These are phyloP conservation scores for Cadophora sp. DNA, from an alignment of 2,329 filamentous ascomycete species.

Conservation along the genomic window DNA sequence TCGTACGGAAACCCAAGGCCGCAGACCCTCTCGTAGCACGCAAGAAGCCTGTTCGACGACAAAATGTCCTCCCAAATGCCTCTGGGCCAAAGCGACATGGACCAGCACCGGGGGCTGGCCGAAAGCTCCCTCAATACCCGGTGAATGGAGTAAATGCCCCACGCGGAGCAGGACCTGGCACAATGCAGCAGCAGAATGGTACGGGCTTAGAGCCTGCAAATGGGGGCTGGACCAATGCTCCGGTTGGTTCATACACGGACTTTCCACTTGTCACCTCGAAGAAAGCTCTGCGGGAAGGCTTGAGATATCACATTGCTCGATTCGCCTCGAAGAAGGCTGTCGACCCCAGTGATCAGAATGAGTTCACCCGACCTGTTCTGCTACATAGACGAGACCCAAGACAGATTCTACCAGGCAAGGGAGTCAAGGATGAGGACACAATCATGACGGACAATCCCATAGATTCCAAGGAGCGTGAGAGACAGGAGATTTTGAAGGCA, in stretches of 20 bases:
- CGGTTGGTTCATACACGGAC: slow-evolving; percentile 54
- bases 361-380: slow-evolving; percentile 88
- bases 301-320: slow-evolving; percentile 88
- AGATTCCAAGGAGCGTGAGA: slow-evolving; percentile 66
- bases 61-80: slow-evolving; percentile 41
- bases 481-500: slow-evolving; percentile 72
- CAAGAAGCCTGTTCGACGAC: slow-evolving; percentile 55
- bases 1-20: slow-evolving; percentile 55
- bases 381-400: slow-evolving; percentile 88
- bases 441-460: slow-evolving; percentile 48
- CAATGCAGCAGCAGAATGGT: slow-evolving; percentile 24
- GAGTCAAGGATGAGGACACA: slow-evolving; percentile 64
- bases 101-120: slow-evolving; percentile 22
- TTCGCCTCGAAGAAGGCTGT: slow-evolving; percentile 68
- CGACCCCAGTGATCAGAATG: slow-evolving; percentile 72
- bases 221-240: slow-evolving; percentile 64
- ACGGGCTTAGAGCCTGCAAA: slow-evolving; percentile 55
- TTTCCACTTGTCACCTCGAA: slow-evolving; percentile 84
- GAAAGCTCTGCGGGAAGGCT: slow-evolving; percentile 75
- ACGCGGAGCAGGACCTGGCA: slow-evolving; percentile 12
- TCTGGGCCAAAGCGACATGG: slow-evolving; percentile 34
- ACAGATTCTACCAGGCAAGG: slow-evolving; percentile 67
- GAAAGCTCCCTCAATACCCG: slow-evolving; percentile 27
- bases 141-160: slow-evolving; percentile 30
- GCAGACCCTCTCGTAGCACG: slow-evolving; percentile 70